These are phyloP conservation scores for Evernia prunastri DNA, from an alignment of 495 filamentous ascomycete species.

Conservation along the genomic window DNA sequence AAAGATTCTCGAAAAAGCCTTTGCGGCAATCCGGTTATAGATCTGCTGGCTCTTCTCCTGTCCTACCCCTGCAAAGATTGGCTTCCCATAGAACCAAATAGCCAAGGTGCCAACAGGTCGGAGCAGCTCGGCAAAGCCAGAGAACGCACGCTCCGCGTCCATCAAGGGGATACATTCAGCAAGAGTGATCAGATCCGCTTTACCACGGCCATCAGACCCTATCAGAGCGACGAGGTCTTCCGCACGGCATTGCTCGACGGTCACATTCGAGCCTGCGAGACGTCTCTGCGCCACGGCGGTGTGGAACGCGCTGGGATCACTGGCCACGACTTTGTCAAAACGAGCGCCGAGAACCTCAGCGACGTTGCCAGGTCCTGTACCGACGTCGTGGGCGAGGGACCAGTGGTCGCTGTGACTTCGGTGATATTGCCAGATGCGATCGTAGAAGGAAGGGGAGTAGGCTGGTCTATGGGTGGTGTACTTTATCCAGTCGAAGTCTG, in stretches of 20 bases:
- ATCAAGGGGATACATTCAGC: constrained; percentile 30
- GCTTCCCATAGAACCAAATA: constrained; percentile 32
- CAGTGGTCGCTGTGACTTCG: constrained; percentile 6
- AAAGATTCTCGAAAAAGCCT: constrained; percentile 20
- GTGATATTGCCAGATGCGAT: constrained; percentile 24
- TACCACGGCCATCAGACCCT: constrained; percentile 6
- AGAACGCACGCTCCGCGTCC: constrained; percentile 25
- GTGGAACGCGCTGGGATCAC: constrained; percentile 25
- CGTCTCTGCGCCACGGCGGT: constrained; percentile 22
- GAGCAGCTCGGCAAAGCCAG: constrained; percentile 24
- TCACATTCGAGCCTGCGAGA: constrained; percentile 14
- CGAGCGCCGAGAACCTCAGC: constrained; percentile 20
- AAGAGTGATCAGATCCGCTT: constrained; percentile 28
- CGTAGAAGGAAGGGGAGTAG: constrained; percentile 22
- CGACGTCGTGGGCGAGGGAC: constrained; percentile 30
- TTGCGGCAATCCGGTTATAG: constrained; percentile 20
- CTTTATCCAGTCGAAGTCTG: constrained; percentile 18
- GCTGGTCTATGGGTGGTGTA: constrained; percentile 24
- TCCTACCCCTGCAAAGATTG: constrained; percentile 25
- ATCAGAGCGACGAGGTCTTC: constrained; percentile 24
- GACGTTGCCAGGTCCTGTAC: constrained; percentile 29
- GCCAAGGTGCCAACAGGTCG: constrained; percentile 30
- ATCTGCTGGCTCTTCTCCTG: constrained; percentile 22
- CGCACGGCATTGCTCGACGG: constrained; percentile 18
- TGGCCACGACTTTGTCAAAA: constrained; percentile 28